phyloP scores from a whole-genome alignment of 108 stramenopile species.

The Cylindrotheca fusiformis region DNA sequence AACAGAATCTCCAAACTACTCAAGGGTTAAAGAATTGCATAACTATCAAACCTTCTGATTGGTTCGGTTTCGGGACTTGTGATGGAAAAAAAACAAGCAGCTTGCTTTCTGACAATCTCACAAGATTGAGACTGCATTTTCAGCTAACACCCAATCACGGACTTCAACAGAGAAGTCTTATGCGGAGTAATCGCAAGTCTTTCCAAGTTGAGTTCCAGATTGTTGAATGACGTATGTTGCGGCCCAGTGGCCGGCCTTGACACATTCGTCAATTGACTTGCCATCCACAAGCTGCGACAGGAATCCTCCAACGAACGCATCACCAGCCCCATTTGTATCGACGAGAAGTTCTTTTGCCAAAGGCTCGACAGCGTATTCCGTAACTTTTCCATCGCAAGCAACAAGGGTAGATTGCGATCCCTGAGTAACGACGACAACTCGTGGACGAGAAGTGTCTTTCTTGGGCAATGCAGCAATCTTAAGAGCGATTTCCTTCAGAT shows the following conservation, averaged over 20 bases:
- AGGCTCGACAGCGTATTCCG: conserved; percentile 86
- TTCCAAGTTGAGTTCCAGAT: conserved; percentile 88
- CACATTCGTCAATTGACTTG: conserved; percentile 82
- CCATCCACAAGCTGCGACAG: conserved; percentile 81
- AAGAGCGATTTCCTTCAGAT: conserved; percentile 90
- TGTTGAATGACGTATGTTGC: conserved; percentile 94
- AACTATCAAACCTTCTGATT: no score
- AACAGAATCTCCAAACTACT: no score
- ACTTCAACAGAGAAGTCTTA: no score
- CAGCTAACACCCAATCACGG: no score
- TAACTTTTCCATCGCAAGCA: conserved; percentile 86
- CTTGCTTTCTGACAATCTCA: no score
- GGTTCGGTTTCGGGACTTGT: no score
- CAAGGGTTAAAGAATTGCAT: no score
- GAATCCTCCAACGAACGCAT: conserved; percentile 99
- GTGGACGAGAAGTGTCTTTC: conserved; percentile 70
- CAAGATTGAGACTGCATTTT: no score
- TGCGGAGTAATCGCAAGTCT: conserved; percentile 10
- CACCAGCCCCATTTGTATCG: conserved; percentile 99
- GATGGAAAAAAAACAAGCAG: no score
- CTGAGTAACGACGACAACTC: conserved; percentile 97
- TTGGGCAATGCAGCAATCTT: conserved; percentile 88
- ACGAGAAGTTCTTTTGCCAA: conserved; percentile 88
- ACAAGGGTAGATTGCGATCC: conserved; percentile 95
- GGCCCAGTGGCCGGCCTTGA: conserved; percentile 97